Evolutionary conservation across 495 filamentous ascomycete species (phyloP).

Genomic region (Aspergillus conjunctus): DNA sequence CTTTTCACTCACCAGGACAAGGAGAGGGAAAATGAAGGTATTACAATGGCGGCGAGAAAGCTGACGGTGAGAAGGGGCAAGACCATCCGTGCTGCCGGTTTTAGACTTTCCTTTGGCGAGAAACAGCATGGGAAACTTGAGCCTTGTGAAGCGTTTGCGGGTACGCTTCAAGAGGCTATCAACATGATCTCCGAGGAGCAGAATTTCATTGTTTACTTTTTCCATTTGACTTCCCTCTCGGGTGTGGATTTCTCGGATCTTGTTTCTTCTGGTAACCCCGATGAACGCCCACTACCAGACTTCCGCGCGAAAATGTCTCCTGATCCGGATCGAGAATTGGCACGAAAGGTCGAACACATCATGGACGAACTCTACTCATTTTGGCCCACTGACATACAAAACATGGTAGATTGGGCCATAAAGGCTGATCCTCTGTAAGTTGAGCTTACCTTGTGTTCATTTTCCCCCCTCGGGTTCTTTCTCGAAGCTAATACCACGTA

Average conservation of each 20-base stretch:
- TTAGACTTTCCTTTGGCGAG: conserved; percentile 53
- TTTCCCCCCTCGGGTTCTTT: conserved; percentile 13
- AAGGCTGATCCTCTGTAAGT: conserved; percentile 77
- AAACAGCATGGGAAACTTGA: conserved; percentile 70
- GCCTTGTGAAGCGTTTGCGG: conserved; percentile 81
- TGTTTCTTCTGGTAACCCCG: conserved; percentile 64
- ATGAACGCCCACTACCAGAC: conserved; percentile 67
- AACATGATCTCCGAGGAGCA: conserved; percentile 86
- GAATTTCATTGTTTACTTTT: conserved; percentile 92
- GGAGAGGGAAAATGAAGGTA: conserved; percentile 67
- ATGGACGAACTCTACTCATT: conserved; percentile 89
- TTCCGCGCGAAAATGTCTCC: conserved; percentile 70
- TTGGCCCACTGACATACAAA: conserved; percentile 76
- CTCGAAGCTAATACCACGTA: conserved; percentile 27
- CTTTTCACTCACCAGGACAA: conserved; percentile 88
- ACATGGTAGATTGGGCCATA: conserved; percentile 80
- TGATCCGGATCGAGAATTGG: conserved; percentile 83
- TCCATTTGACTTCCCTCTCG: conserved; percentile 79
- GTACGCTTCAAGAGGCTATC: conserved; percentile 74
- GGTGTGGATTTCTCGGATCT: conserved; percentile 80
- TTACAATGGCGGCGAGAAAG: conserved; percentile 80
- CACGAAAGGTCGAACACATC: conserved; percentile 71
- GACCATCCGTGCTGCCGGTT: conserved; percentile 70
- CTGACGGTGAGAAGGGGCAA: conserved; percentile 91
- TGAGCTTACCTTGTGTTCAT: neutral